Conservation (phyloP, 192 early-diverging fungal genomes). For the Mortierella claussenii region DNA sequence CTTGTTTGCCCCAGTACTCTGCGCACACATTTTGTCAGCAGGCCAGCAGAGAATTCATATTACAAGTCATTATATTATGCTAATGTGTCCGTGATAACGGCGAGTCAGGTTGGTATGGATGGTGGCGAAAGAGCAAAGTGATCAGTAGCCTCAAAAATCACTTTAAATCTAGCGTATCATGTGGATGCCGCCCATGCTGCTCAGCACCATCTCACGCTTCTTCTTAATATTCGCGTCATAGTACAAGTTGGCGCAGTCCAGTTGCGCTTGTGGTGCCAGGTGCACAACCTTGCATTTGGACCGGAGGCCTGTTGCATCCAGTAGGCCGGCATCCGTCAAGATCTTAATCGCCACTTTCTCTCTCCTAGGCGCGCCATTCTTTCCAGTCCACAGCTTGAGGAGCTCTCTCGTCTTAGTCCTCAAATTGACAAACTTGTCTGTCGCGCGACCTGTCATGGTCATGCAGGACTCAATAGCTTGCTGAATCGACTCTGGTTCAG, state of each 20-base stretch:
- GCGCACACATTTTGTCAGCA: too few relatives aligned
- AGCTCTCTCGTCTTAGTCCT: slow-evolving; percentile 48
- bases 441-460: slow-evolving; percentile 50
- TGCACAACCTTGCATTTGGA: slow-evolving; percentile 19
- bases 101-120: too few relatives aligned
- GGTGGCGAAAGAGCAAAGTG: too few relatives aligned
- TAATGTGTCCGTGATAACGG: too few relatives aligned
- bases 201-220: slow-evolving; percentile 35
- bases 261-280: slow-evolving; percentile 16
- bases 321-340: slow-evolving; percentile 28
- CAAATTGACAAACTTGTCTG: slow-evolving; percentile 51
- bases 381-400: slow-evolving; percentile 48
- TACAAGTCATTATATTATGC: too few relatives aligned
- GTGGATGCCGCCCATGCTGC: slow-evolving; percentile 10
- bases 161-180: too few relatives aligned
- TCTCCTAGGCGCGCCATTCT: slow-evolving; percentile 20
- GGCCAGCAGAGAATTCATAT: too few relatives aligned
- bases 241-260: slow-evolving; percentile 33
- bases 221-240: slow-evolving; percentile 38
- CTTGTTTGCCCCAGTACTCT: too few relatives aligned
- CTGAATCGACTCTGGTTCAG: slow-evolving; percentile 48
- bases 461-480: slow-evolving; percentile 43
- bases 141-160: too few relatives aligned
- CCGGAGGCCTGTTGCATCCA: slow-evolving; percentile 24
- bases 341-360: slow-evolving; percentile 39